Evolutionary conservation across 139 green algal species (phyloP).

Genomic region (Pedinophyceae sp.): DNA sequence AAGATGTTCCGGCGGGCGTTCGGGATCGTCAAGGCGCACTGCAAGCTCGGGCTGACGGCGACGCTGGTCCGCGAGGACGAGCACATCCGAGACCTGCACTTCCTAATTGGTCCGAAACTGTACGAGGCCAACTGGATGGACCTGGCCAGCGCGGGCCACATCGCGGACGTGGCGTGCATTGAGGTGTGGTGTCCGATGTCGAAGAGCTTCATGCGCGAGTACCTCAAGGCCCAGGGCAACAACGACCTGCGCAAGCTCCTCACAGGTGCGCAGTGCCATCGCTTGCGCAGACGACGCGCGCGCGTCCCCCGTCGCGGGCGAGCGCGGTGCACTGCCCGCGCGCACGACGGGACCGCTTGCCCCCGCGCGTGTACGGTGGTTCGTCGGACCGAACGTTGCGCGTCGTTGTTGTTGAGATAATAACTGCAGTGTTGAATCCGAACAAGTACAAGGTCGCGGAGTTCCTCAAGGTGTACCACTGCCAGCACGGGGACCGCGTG

Average conservation of each 20-base stretch:
- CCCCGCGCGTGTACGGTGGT: no score
- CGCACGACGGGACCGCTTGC: no score
- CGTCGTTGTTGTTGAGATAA: no score
- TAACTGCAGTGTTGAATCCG: slow-evolving; percentile 98
- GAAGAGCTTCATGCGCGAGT: slow-evolving; percentile 76
- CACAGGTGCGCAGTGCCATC: no score
- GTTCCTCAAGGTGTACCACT: slow-evolving; percentile 92
- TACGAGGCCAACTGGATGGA: slow-evolving; percentile 99
- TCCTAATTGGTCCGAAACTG: slow-evolving; percentile 96
- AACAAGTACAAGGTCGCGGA: slow-evolving; percentile 73
- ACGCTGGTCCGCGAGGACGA: slow-evolving; percentile 96
- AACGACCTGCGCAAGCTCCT: slow-evolving; percentile 34
- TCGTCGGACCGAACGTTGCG: no score
- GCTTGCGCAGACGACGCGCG: no score
- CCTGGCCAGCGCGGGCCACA: slow-evolving; percentile 82
- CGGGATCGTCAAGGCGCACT: slow-evolving; percentile 82
- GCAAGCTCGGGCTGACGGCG: slow-evolving; percentile 94
- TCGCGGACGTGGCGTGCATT: slow-evolving; percentile 94
- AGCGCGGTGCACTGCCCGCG: no score
- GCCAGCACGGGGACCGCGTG: slow-evolving; percentile 55
- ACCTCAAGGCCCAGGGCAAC: slow-evolving; percentile 67
- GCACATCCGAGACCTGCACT: slow-evolving; percentile 91
- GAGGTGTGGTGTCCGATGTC: slow-evolving; percentile 99
- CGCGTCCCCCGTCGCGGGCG: no score
- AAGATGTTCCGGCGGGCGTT: slow-evolving; percentile 93